Base-by-base conservation (phyloP, 129 eudicot species). In the Smallanthus sonchifolius region DNA sequence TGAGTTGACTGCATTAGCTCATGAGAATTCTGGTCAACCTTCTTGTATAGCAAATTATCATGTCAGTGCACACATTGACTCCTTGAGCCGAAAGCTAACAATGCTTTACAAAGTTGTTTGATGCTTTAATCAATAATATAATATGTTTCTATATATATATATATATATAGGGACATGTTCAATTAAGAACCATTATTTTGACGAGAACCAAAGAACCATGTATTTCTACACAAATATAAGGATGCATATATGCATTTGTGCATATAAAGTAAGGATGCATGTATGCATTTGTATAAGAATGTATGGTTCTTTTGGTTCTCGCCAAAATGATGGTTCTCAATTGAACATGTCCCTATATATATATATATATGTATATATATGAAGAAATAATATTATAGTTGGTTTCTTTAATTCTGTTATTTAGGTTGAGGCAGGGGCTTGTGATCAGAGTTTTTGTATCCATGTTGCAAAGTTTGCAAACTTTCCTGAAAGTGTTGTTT, bases 391-490 rank as follows among this genome's bases (percentile, higher is more conserved):
- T 15, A 42, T 14, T 28, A 49, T 10, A 17, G 61, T 5, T 7
- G 6, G 16, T 14, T 8, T 36, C 20, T 77, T 10, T 44, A 44
- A 4, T 64, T 28, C 14, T 32, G 16, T 43, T 76, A 62, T 67
- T 48, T 72, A 94, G 99, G 99, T 94, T 80, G 96, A 91, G 71
- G 84, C 87, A 28, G 97, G 99, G 77, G 97, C 99, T 42, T 94
- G 99, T 76, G 99, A 91, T 83, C 99, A 94, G 74, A 94, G 99
- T 85, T 94, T 94, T 70, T 97, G 99, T 7, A 94, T 94, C 61
- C 96, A 94, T 82, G 99, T 94, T 67, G 99, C 99, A 7, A 97
- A 94, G 73, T 94, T 94, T 80, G 99, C 99, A 2, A 91, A 94
- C 67, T 94, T 94, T 76, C 99, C 99, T 13, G 86, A 86, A 82